Evolutionary conservation across 1,284 basidiomycete species (phyloP).

Genomic region (Cutaneotrichosporon sp.): DNA sequence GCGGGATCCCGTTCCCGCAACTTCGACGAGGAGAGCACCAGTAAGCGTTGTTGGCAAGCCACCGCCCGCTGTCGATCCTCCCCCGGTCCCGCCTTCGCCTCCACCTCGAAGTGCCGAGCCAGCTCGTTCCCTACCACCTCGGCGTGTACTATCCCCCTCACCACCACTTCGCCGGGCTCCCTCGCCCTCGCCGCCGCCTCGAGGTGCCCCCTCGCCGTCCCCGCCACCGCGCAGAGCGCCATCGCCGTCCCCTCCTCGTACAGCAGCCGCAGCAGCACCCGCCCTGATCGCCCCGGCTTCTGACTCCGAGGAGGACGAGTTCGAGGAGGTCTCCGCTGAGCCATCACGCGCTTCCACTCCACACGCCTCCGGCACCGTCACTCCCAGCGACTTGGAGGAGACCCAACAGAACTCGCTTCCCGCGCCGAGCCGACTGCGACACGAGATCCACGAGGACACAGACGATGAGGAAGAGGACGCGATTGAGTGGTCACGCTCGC

Average conservation of each 20-base stretch:
- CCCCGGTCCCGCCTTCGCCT: background rate
- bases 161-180: background rate
- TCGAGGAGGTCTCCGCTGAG: constrained; percentile 17
- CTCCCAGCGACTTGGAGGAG: background rate
- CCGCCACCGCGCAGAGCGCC: background rate
- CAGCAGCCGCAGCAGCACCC: background rate
- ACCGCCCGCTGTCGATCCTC: background rate
- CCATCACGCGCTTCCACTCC: background rate
- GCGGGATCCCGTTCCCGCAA: background rate
- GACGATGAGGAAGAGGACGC: constrained; percentile 37
- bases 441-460: constrained; percentile 12
- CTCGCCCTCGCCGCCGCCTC: background rate
- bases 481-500: constrained; percentile 50
- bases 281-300: background rate
- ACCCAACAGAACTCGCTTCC: constrained; percentile 5
- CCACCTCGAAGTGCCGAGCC: background rate
- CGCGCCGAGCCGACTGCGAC: background rate
- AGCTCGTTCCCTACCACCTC: background rate
- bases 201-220: background rate
- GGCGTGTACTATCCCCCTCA: background rate
- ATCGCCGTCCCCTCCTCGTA: background rate
- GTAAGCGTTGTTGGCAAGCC: background rate
- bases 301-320: constrained; percentile 30
- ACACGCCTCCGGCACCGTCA: background rate
- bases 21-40: background rate